Percentiles rank a stretch among this genome's conserved stretches.
Evolutionary conservation across 2,329 filamentous ascomycete genomes (phyloP).

Genomic region (Pseudogymnoascus sp.): DNA sequence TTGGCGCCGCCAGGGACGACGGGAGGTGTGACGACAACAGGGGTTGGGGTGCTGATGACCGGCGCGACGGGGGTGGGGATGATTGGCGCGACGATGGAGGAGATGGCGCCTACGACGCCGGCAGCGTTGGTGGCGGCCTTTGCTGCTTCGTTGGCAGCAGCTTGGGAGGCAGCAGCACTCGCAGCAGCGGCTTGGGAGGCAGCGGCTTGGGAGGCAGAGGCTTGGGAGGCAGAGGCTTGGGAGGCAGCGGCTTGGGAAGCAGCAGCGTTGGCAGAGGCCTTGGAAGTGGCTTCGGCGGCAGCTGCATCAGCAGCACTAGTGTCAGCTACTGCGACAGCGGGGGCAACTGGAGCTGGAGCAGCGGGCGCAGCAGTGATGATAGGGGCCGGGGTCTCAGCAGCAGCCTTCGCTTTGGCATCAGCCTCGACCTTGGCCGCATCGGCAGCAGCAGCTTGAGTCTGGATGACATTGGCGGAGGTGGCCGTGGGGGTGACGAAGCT

Average conservation of each 20-base stretch:
- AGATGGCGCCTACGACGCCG: background rate
- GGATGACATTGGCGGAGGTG: background rate
- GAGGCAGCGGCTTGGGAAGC: background rate
- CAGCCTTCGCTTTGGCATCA: background rate
- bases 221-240: no score
- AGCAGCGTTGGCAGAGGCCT: conserved; percentile 8
- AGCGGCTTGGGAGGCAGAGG: background rate
- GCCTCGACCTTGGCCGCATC: conserved; percentile 12
- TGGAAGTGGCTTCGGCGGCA: conserved; percentile 1
- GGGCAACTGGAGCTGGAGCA: background rate
- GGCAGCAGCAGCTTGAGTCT: background rate
- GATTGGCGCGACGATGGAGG: background rate
- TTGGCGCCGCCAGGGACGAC: conserved; percentile 32
- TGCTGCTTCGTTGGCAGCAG: background rate
- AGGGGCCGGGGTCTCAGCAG: background rate
- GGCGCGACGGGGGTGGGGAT: background rate
- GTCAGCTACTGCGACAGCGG: background rate
- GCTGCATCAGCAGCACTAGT: conserved; percentile 10
- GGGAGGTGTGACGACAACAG: background rate
- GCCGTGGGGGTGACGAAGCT: conserved; percentile 14
- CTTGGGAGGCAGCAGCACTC: background rate
- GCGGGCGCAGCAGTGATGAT: conserved; percentile 11
- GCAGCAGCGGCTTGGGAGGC: background rate
- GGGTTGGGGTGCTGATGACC: background rate
- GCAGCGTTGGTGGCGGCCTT: background rate